Base-by-base conservation (phyloP, 2,329 filamentous ascomycete genomes). In the Zymoseptoria passerinii region DNA sequence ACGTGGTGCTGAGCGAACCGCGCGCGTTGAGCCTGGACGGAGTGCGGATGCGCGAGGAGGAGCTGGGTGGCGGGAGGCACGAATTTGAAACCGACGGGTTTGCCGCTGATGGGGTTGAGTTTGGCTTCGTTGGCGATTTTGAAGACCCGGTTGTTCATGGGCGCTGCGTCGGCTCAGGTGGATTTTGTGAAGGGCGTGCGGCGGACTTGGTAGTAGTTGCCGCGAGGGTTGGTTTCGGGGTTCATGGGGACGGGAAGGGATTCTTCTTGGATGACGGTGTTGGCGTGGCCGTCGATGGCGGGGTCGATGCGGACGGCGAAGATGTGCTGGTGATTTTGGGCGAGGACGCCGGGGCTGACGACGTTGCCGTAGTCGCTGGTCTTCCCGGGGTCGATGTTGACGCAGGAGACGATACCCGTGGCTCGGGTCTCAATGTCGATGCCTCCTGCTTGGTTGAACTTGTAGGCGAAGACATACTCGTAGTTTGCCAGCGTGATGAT, bases 241-340 rank as follows among this genome's bases (percentile, higher is more conserved):
- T 83, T 77, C 66, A 75, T 74, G 1, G 77, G 76, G 1, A 79
- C 74, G 0, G 78, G 70, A 40, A 79, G 74, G 0, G 80, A 79
- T 67, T 84, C 81, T 66, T 83, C 80, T 54, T 78, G 72, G 7
- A 81, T 70, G 20, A 71, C 72, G 58, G 81, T 81, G 61, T 84
- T 86, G 2, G 75, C 66, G 66, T 80, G 74, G 20, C 78, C 74
- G 62, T 87, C 84, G 48, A 87, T 78, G 8, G 81, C 81, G 0
- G 85, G 84, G 64, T 89, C 85, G 53, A 89, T 81, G 1, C 86
- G 79, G 49, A 84, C 72, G 23, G 77, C 80, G 68, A 89, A 88
- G 50, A 89, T 78, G 72, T 89, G 86, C 68, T 89, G 86, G 63
- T 89, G 86, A 69, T 87, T 84, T 60, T 84, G 83, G 0, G 86